phyloP scores from a whole-genome alignment of 495 filamentous ascomycete species.

The Penicillium lagena region DNA sequence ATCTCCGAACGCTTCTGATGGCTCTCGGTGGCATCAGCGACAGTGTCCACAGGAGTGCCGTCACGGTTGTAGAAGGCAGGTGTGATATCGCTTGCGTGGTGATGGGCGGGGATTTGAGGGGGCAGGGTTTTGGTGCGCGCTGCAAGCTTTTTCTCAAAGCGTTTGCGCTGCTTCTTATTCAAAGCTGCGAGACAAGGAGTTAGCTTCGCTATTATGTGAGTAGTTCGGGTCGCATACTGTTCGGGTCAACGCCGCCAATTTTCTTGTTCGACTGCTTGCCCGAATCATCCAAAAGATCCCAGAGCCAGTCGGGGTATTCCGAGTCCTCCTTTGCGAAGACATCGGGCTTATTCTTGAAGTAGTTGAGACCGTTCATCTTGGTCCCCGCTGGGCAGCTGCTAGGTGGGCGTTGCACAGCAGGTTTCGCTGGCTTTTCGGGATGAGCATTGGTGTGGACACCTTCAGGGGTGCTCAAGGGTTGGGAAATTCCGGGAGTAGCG shows the following conservation, averaged over 20 bases:
- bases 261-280: constrained; percentile 27
- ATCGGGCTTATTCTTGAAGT: constrained; percentile 72
- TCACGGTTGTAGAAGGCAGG: constrained; percentile 37
- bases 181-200: constrained; percentile 21
- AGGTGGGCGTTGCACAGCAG: constrained; percentile 17
- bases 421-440: constrained; percentile 17
- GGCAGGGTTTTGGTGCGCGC: constrained; percentile 58
- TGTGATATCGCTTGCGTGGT: constrained; percentile 82
- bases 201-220: too few species aligned
- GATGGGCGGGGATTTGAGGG: constrained; percentile 72
- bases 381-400: constrained; percentile 65
- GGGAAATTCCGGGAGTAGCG: constrained; percentile 39
- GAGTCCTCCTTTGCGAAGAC: constrained; percentile 69
- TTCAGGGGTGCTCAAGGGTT: constrained; percentile 38
- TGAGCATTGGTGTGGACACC: constrained; percentile 25
- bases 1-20: constrained; percentile 32
- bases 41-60: constrained; percentile 16
- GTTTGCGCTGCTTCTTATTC: constrained; percentile 55
- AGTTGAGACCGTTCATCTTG: constrained; percentile 72
- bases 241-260: constrained; percentile 36
- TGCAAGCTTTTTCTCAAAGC: constrained; percentile 57
- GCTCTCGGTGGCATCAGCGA: constrained; percentile 27
- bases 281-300: constrained; percentile 60
- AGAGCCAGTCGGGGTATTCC: constrained; percentile 91
- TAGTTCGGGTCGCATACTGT: constrained; percentile 49